Base-by-base conservation (phyloP, 2,329 filamentous ascomycete genomes). In the Macroventuria anomochaeta region DNA sequence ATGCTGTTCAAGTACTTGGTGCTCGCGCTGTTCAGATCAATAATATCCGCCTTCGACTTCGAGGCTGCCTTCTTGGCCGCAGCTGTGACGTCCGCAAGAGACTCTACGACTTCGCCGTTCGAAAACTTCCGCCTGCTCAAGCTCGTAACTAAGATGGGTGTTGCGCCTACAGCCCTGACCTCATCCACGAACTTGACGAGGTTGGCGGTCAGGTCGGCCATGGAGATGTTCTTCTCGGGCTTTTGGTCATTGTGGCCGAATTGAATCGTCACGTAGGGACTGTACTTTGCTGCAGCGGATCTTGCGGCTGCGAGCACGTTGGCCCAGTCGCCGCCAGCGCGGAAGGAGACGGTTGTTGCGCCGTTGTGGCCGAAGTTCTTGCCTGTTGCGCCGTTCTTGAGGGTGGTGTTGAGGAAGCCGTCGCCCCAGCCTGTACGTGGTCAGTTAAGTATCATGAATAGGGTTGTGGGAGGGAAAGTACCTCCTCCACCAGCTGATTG, bases 221-320 rank as follows among this genome's bases (percentile, higher is more conserved):
- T 68, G 2, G 73, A 71, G 47, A 86, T 67, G 7, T 65, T 65
- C 69, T 57, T 77, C 72, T 18, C 74, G 71, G 3, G 70, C 70
- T n/a, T 77, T 61, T 83, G 84, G 63, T 87, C 85, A 53, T 87
- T 87, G 66, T 87, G 84, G 0, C 84, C 84, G 53, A 86, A 86
- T 73, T 74, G 75, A 13, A 86, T 83, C 0, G 82, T 84, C 6
- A 85, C 82, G 46, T 79, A 83, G 6, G 78, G 74, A 4, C 73
- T 59, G 54, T 77, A 78, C 5, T 65, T 71, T 15, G 76, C 67
- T 0, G 69, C 67, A 28, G 70, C 65, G 3, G 42, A 31, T 21
- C 62, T 60, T 0, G 83, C 74, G 0, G 77, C 70, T 3, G 67
- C 52, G 1, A 86, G 71, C 0, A 84, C 76, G 0, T 73, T 75